phyloP scores from a whole-genome alignment of 2,329 filamentous ascomycete species.

The Fusarium lateritium region DNA sequence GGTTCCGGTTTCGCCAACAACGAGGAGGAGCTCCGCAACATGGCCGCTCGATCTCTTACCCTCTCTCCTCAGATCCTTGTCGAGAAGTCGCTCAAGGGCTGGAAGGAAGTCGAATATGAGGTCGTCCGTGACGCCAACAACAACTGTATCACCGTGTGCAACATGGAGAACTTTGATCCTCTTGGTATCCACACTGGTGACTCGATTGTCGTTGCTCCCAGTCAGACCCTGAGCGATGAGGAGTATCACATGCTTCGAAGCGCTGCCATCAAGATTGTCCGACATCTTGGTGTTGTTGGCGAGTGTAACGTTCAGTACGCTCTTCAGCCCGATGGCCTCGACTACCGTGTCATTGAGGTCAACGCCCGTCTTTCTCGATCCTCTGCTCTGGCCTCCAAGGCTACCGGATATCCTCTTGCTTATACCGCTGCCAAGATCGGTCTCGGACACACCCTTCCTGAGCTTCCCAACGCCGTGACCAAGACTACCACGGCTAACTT shows the following conservation, averaged over 20 bases:
- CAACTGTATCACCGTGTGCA: constrained; percentile 99
- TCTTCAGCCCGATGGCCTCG: constrained; percentile 93
- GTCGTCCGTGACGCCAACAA: constrained; percentile 97
- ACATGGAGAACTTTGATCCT: constrained; percentile 88
- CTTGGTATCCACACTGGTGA: constrained; percentile 98
- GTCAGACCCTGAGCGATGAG: constrained; percentile 96
- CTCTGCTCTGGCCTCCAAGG: constrained; percentile 96
- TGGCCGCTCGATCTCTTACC: constrained; percentile 92
- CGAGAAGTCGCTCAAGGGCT: constrained; percentile 98
- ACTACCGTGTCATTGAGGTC: constrained; percentile 99
- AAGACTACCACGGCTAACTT: constrained; percentile 99
- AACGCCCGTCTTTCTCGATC: constrained; percentile 98
- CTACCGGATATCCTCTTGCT: constrained; percentile 95
- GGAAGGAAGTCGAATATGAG: constrained; percentile 99
- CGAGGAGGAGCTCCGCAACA: constrained; percentile 91
- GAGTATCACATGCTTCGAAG: constrained; percentile 99
- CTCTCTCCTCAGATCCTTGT: constrained; percentile 97
- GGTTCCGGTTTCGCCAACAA: constrained; percentile 97
- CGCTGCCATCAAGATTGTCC: constrained; percentile 97
- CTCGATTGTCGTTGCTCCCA: constrained; percentile 97
- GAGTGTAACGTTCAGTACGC: constrained; percentile 99
- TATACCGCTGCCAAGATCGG: constrained; percentile 99
- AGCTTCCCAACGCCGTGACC: constrained; percentile 97
- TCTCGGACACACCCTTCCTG: constrained; percentile 93
- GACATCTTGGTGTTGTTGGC: constrained; percentile 95